Evolutionary conservation across 148 eudicot genomes (phyloP), one percentile per base, ranked within the genome.

Genomic region (Camellia japonica): DNA sequence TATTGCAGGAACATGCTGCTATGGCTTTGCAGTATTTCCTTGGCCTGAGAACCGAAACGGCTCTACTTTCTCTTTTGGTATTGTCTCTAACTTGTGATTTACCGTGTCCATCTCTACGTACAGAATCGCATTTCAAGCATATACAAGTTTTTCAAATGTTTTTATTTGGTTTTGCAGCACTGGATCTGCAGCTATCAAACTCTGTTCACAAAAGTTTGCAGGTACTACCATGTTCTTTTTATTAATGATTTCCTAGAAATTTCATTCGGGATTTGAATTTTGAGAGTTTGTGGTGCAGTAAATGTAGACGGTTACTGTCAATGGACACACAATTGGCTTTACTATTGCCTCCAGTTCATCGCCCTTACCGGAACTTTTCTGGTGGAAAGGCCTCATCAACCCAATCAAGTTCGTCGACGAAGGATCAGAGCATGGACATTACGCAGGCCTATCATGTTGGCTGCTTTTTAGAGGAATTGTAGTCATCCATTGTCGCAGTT

Each of bases 21-120:
- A 80, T 90, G 85, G 99, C 96, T 83, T 79, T 92, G 86, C 98
- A 92, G 84, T 83, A 93, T 88, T 90, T 96, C 80, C 81, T 87
- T 62, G 91, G 88, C 75, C 75, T 77, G 85, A 86, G 85, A 56
- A 76, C 89, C 9, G 94, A 90, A 79, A 88, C 85, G 63, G 90
- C 93, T 72, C 85, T 96, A 51, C 80, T 86, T 80, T 76, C 84
- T 44, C 81, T 95, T 41, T 78, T 95, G 98, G 97, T 95, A 90
- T 79, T 83, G 42, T 30, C 68, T 18, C 61, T 73, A 54, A 42
- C 42, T n/a, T 41, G 18, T 20, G 68, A 68, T 67, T 60, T 43
- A 52, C 42, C 3, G 42, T 59, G 9, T 19, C 30, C 46, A 59
- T 59, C 38, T 58, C 47, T 65, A 44, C 4, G 49, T 69, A 80